Evolutionary conservation across 208 protist species (phyloP).

Genomic region (Crithidia expoeki): DNA sequence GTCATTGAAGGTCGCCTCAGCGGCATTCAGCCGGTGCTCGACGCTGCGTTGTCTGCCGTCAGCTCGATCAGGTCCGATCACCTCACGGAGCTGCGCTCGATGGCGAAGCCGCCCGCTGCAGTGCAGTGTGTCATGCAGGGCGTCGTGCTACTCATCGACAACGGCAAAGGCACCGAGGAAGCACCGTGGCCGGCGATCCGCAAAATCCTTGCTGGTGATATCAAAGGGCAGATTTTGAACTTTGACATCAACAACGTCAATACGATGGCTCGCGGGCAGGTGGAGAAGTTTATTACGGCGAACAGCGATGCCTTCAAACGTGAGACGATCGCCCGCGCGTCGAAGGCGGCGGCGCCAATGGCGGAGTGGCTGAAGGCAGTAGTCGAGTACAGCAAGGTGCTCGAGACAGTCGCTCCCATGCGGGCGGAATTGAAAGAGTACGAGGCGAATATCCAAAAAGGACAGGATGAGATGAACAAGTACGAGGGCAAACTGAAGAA

Average conservation of each 20-base stretch:
- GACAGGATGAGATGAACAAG: constrained; percentile 89
- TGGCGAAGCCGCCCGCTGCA: constrained; percentile 94
- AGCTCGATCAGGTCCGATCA: constrained; percentile 93
- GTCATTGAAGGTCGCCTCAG: constrained; percentile 94
- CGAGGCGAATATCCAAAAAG: constrained; percentile 78
- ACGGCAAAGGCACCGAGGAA: constrained; percentile 72
- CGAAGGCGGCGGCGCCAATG: constrained; percentile 95
- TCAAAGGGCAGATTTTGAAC: constrained; percentile 96
- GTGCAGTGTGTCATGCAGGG: constrained; percentile 97
- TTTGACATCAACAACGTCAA: constrained; percentile 94
- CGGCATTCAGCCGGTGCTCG: constrained; percentile 95
- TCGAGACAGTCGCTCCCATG: constrained; percentile 93
- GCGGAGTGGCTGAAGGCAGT: constrained; percentile 97
- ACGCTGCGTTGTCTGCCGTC: constrained; percentile 93
- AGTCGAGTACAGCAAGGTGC: constrained; percentile 96
- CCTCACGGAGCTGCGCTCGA: constrained; percentile 96
- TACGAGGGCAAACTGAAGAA: constrained; percentile 88
- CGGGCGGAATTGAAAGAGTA: constrained; percentile 82
- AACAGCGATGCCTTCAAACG: constrained; percentile 94
- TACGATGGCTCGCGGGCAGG: constrained; percentile 60
- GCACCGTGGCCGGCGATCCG: constrained; percentile 95
- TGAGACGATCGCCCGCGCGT: constrained; percentile 92
- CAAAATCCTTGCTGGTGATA: constrained; percentile 92
- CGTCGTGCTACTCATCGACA: constrained; percentile 94
- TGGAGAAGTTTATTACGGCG: constrained; percentile 87